Evolutionary conservation across 306 rosid genomes (phyloP).

Genomic region (Parietaria judaica): DNA sequence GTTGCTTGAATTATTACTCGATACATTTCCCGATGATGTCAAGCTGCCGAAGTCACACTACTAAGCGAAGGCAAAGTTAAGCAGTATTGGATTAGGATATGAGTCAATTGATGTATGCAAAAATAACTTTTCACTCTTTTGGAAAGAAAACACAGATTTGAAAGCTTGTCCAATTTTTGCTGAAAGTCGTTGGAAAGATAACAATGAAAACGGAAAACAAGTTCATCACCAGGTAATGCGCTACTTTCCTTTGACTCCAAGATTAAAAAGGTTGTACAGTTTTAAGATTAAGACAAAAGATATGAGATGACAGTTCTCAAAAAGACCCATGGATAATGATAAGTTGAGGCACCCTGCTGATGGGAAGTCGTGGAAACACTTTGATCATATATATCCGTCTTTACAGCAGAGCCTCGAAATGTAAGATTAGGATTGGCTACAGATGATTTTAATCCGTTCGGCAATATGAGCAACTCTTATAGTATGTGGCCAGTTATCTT

Average conservation of each 20-base stretch:
- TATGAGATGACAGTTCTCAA: neutral
- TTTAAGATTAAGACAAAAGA: neutral
- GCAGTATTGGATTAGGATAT: neutral
- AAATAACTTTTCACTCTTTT: neutral
- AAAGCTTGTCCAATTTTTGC: neutral
- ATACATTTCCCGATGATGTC: too few species aligned
- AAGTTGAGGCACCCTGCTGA: neutral
- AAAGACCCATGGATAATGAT: neutral
- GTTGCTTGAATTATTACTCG: too few species aligned
- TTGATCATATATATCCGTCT: neutral
- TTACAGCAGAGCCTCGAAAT: neutral
- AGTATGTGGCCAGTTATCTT: neutral
- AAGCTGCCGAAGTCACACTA: too few species aligned
- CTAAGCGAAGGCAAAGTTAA: too few species aligned
- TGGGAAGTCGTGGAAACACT: neutral
- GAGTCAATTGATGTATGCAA: neutral
- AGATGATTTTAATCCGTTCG: neutral
- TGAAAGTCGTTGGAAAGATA: neutral
- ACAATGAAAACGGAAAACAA: neutral
- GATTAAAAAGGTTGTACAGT: neutral
- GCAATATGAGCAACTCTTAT: neutral
- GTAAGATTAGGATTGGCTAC: neutral
- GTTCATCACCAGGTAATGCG: neutral
- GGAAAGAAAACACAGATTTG: neutral
- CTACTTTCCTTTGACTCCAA: neutral